These are phyloP conservation scores for Magnolia sinica DNA, from an alignment of 164 flowering plant species.

Conservation along the genomic window DNA sequence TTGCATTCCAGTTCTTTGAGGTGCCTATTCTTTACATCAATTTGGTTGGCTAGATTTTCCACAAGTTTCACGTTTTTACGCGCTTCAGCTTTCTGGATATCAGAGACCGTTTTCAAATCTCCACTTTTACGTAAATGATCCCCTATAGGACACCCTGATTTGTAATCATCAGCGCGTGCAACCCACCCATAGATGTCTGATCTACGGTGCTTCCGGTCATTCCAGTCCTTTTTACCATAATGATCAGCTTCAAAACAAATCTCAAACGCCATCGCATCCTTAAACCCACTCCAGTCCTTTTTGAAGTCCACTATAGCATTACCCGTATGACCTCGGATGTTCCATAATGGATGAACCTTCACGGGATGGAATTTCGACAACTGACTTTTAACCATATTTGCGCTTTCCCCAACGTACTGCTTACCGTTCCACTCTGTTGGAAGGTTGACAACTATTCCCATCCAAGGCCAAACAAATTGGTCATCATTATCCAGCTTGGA, in stretches of 20 bases:
- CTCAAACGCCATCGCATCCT: slow-evolving; percentile 13
- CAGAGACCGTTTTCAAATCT: slow-evolving; percentile 68
- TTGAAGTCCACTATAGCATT: slow-evolving; percentile 16
- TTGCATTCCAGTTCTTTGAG: slow-evolving; percentile 51
- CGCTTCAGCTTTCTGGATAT: slow-evolving; percentile 65
- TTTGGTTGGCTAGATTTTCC: slow-evolving; percentile 47
- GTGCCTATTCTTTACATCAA: slow-evolving; percentile 57
- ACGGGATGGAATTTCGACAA: slow-evolving; percentile 12
- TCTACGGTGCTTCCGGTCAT: slow-evolving; percentile 20
- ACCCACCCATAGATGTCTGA: slow-evolving; percentile 81
- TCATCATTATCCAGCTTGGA: slow-evolving; percentile 17
- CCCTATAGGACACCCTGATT: slow-evolving; percentile 45
- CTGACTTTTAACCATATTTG: slow-evolving; percentile 8
- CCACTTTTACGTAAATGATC: slow-evolving; percentile 68
- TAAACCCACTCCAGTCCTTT: slow-evolving; percentile 16
- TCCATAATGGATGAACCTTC: slow-evolving; percentile 17
- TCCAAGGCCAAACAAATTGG: slow-evolving; percentile 17
- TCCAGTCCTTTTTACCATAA: slow-evolving; percentile 70
- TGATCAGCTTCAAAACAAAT: slow-evolving; percentile 4
- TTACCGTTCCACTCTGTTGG: slow-evolving; percentile 12
- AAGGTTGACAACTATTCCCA: slow-evolving; percentile 20
- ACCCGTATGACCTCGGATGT: slow-evolving; percentile 14
- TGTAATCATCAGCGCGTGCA: slow-evolving; percentile 83
- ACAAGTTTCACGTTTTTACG: slow-evolving; percentile 66
- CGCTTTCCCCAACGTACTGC: slow-evolving; percentile 9